A percentile compares a stretch with the other conserved stretches of the same genome.
These are phyloP conservation scores for Cyclanthera cordifolia DNA, from an alignment of 306 rosid species.

Conservation along the genomic window DNA sequence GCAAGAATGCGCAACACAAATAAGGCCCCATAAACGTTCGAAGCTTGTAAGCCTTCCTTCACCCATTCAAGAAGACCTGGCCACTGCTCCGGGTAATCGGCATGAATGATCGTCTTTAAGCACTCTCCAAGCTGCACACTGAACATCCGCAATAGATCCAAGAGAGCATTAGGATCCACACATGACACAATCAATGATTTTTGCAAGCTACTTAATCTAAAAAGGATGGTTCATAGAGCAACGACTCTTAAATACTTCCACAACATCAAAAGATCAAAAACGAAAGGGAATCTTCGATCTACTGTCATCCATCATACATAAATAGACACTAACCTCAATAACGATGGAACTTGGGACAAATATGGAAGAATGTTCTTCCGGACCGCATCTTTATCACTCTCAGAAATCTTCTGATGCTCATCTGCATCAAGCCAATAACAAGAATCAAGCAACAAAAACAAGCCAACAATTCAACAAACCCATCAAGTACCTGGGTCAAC, in stretches of 20 bases:
- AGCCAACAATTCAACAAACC: slow-evolving; percentile 1
- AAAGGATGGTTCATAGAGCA: neutral
- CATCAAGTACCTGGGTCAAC: slow-evolving; percentile 46
- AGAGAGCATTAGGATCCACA: neutral
- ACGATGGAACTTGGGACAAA: slow-evolving; percentile 73
- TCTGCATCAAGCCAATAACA: slow-evolving; percentile 33
- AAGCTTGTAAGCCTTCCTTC: slow-evolving; percentile 78
- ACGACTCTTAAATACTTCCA: neutral
- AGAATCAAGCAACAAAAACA: slow-evolving; percentile 14
- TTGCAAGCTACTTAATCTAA: neutral
- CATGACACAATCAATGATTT: neutral
- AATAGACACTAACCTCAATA: slow-evolving; percentile 49
- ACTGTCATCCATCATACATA: neutral
- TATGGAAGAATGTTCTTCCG: slow-evolving; percentile 71
- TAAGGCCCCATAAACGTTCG: slow-evolving; percentile 81
- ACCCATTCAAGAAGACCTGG: slow-evolving; percentile 89
- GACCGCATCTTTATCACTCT: slow-evolving; percentile 68
- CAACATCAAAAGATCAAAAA: neutral
- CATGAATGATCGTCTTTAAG: slow-evolving; percentile 76
- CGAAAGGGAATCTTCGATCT: neutral
- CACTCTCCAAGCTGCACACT: slow-evolving; percentile 96
- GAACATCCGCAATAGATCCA: slow-evolving; percentile 16
- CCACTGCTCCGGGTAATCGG: slow-evolving; percentile 99
- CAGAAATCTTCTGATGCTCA: slow-evolving; percentile 54
- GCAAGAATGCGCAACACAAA: slow-evolving; percentile 87